A percentile compares a stretch with the other conserved stretches of the same genome.
These are phyloP conservation scores for Atractiella rhizophila DNA, from an alignment of 768 basidiomycete species.

Conservation along the genomic window DNA sequence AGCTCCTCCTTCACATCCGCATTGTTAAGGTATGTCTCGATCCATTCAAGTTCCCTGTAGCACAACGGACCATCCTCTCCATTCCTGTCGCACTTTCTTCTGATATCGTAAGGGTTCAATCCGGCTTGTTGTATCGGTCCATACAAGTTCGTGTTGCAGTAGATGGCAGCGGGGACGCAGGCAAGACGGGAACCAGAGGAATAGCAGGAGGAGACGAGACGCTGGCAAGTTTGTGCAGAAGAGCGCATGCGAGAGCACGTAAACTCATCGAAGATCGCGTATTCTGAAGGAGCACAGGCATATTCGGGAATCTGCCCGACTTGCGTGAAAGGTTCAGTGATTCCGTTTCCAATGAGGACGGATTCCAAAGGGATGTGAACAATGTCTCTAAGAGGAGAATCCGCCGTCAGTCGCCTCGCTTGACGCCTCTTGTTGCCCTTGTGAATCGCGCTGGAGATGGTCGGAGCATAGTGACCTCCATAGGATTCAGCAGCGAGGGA, in stretches of 20 bases:
- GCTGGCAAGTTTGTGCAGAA: conserved; percentile 50
- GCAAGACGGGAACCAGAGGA: conserved; percentile 33
- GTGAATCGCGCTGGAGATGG: conserved; percentile 53
- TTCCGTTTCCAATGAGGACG: conserved; percentile 56
- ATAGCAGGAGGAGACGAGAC: conserved; percentile 47
- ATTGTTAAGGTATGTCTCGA: conserved; percentile 68
- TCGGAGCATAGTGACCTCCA: conserved; percentile 25
- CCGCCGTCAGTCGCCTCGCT: neutral
- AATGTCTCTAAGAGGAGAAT: too few relatives aligned
- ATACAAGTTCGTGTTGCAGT: conserved; percentile 41
- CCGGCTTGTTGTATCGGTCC: conserved; percentile 43
- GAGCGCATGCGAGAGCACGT: conserved; percentile 33
- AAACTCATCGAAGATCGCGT: conserved; percentile 43
- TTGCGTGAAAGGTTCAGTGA: conserved; percentile 34
- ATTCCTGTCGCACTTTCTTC: conserved; percentile 41
- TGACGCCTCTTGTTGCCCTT: conserved; percentile 34
- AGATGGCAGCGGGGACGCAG: conserved; percentile 44
- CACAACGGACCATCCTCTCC: conserved; percentile 31
- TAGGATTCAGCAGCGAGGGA: conserved; percentile 29
- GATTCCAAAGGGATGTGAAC: conserved; percentile 27
- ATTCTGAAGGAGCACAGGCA: conserved; percentile 40
- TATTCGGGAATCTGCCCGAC: conserved; percentile 55
- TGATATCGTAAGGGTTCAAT: conserved; percentile 60
- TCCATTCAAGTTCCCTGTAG: conserved; percentile 46
- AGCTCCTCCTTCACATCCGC: conserved; percentile 50